Evolutionary conservation across 2,329 filamentous ascomycete species (phyloP).

Genomic region (Trichoderma atrobrunneum): DNA sequence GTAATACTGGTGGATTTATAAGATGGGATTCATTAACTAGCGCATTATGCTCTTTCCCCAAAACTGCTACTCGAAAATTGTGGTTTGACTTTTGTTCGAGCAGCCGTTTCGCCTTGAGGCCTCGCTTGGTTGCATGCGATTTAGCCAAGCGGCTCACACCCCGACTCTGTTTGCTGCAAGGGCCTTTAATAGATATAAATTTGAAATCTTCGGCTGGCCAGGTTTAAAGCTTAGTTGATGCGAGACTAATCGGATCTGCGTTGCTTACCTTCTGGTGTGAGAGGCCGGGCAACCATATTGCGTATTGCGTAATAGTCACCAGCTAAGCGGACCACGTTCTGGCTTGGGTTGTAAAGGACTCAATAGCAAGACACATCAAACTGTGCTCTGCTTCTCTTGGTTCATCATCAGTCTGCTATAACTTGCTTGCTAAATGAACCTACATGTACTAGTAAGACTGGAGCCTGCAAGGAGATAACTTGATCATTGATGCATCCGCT

Average conservation of each 20-base stretch:
- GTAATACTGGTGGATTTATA: neutral
- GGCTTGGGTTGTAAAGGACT: neutral
- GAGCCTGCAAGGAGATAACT: neutral
- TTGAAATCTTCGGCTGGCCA: neutral
- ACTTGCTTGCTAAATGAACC: neutral
- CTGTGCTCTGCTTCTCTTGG: neutral
- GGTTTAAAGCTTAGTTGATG: neutral
- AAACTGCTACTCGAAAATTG: neutral
- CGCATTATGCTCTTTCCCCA: neutral
- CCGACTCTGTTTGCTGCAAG: neutral
- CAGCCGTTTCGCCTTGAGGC: neutral
- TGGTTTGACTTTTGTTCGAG: neutral
- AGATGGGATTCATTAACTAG: neutral
- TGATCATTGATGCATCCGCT: neutral
- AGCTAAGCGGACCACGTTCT: neutral
- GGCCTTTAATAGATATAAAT: neutral
- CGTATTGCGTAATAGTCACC: neutral
- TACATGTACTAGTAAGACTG: neutral
- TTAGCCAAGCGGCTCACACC: neutral
- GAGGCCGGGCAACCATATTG: neutral
- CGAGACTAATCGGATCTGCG: neutral
- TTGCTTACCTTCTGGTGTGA: neutral
- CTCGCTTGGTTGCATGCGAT: neutral
- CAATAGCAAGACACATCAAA: neutral
- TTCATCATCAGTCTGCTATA: neutral